Evolutionary conservation across 768 basidiomycete species (phyloP), one percentile per base, ranked within the genome.

Genomic region (Hygrocybe punicea): DNA sequence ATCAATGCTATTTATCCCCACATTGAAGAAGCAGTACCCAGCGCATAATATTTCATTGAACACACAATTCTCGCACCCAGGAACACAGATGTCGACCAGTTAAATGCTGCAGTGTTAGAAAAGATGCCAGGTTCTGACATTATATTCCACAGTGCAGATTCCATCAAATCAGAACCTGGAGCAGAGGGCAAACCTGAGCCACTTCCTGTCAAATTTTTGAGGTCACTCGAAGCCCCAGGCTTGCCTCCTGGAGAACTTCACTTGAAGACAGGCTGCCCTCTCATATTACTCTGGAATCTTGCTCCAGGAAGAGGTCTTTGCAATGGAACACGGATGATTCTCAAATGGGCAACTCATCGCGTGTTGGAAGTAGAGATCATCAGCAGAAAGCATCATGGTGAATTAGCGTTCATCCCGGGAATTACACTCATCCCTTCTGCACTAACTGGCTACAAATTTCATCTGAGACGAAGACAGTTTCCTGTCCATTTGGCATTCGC

Each of bases 401-500:
- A 76, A 13, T 61, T 62, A 17, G 70, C 63, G 0, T 67, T 78
- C 52, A 74, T 79, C 57, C 78, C 78, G 19, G 53, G 75, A 1
- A 76, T 81, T 10, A 64, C 62, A 0, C 60, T 77, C 10, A 65
- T 60, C 4, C 67, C 75, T 4, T 63, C 71, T 62, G 58, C 16
- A 51, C 51, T 17, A 35, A 65, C 59, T 24, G 64, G 69, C 21
- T 42, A 69, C 23, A 44, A 71, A 4, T 71, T 78, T 57, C 51
- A 56, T 11, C 62, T 79, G 33, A 55, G 37, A 16, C 70, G 72
- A 0, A 63, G 61, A 1, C 78, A 81, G 62, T 79, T 78, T 56
- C 78, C 79, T 33, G 60, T 80, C 14, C 64, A 67, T 2, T 65
- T 80, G 5, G 76, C 74, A 13, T 81, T 81, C 71, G 75, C 75